Percentiles rank a stretch among this genome's conserved stretches.
Conservation (phyloP, 768 basidiomycete genomes). For the Pilatotrama ljubarskyi region DNA sequence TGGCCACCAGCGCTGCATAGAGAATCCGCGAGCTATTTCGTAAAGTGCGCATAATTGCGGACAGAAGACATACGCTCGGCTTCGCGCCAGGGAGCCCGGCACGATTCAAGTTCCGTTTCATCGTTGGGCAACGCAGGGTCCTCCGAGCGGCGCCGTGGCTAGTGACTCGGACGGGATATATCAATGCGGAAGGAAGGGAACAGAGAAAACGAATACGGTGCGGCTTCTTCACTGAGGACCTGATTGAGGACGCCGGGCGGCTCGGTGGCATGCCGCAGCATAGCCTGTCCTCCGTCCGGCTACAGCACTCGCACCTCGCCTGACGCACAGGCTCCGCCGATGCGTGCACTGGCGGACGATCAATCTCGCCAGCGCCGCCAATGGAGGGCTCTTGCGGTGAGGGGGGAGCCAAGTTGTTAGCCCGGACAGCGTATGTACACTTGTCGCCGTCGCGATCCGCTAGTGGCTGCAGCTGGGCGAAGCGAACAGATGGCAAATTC, state of each 20-base stretch:
- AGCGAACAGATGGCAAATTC: no score
- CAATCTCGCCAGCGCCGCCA: no score
- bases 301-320: no score
- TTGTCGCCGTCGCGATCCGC: no score
- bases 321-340: no score
- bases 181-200: neutral
- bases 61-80: neutral
- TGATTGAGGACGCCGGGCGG: neutral
- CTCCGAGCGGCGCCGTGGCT: neutral
- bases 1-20: neutral
- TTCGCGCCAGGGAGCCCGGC: neutral
- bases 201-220: neutral
- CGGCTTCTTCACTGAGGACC: neutral
- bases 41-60: neutral
- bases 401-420: no score
- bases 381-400: no score
- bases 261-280: neutral
- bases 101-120: neutral
- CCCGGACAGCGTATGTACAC: no score
- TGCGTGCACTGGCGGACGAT: no score
- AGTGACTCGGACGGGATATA: neutral
- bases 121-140: neutral
- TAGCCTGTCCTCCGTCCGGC: neutral
- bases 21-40: neutral
- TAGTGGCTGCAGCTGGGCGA: no score